Conservation (phyloP, 495 filamentous ascomycete genomes). For the Tuber umbilicatum region DNA sequence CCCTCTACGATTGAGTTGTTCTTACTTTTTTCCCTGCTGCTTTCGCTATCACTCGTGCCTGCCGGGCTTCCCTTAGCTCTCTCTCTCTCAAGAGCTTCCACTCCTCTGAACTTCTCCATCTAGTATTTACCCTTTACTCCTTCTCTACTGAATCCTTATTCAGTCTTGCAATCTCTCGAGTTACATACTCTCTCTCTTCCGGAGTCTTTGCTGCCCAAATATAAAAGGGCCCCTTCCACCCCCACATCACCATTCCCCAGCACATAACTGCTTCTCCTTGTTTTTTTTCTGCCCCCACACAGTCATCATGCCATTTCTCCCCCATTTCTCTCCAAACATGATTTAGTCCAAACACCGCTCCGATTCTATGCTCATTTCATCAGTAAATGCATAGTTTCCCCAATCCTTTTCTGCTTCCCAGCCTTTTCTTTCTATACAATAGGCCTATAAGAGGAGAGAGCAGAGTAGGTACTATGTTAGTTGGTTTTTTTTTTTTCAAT, state of each 20-base stretch:
- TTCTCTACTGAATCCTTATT: background rate
- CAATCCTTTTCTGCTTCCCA: background rate
- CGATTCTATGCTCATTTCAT: background rate
- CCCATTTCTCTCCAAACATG: too few species aligned
- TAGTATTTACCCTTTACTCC: background rate
- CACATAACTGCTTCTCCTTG: background rate
- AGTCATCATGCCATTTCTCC: too few species aligned
- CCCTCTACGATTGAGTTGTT: background rate
- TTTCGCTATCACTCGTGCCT: background rate
- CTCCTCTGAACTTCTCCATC: background rate
- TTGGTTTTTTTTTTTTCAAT: background rate
- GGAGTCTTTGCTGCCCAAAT: background rate
- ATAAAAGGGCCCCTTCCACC: constrained; percentile 7
- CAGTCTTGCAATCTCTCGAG: background rate
- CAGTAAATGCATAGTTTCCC: background rate
- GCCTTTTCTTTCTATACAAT: background rate
- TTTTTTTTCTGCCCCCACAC: too few species aligned
- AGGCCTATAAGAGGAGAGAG: background rate
- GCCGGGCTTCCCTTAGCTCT: background rate
- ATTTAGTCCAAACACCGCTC: too few species aligned
- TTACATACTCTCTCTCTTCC: background rate
- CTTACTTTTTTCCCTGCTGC: background rate
- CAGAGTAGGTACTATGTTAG: background rate
- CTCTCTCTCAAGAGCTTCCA: background rate
- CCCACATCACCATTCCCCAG: constrained; percentile 2